A percentile compares a stretch with the other conserved stretches of the same genome.
phyloP scores from a whole-genome alignment of 345 rosid genomes.

The Erodium maritimum region DNA sequence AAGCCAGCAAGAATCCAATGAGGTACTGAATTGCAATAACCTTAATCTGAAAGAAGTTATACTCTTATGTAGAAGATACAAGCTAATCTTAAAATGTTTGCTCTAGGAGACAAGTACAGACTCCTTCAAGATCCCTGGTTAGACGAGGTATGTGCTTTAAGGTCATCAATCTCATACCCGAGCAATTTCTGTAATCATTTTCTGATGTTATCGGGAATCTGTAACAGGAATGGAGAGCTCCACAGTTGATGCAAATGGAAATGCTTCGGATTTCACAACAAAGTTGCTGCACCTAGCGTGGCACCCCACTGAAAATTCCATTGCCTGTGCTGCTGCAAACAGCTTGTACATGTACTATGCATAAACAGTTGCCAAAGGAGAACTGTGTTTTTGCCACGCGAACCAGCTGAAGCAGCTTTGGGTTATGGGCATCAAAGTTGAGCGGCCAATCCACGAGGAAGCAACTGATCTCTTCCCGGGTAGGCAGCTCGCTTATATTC shows the following conservation, averaged over 20 bases:
- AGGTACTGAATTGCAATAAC: conserved; percentile 35
- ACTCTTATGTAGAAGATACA: conserved; percentile 2
- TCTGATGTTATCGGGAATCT: conserved; percentile 7
- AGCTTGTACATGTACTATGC: conserved; percentile 99
- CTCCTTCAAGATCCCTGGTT: conserved; percentile 68
- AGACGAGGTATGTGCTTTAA: conserved; percentile 65
- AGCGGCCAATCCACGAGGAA: no score
- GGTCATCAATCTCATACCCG: not conserved
- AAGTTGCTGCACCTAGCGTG: conserved; percentile 93
- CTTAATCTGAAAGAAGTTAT: no score
- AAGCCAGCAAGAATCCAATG: conserved; percentile 98
- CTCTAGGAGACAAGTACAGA: conserved; percentile 69
- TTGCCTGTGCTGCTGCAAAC: conserved; percentile 98
- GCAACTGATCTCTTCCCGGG: no score
- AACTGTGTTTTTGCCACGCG: no score
- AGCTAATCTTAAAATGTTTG: not conserved
- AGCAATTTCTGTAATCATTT: not conserved
- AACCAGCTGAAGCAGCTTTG: no score
- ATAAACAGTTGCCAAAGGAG: conserved; percentile 12
- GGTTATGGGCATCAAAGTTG: no score
- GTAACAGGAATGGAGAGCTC: conserved; percentile 59
- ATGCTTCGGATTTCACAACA: conserved; percentile 67
- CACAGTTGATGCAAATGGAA: conserved; percentile 69
- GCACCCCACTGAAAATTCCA: conserved; percentile 87
- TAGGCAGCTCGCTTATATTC: no score